These are phyloP conservation scores for Chrysoporthe austroafricana DNA, from an alignment of 2,329 filamentous ascomycete genomes.

Conservation along the genomic window DNA sequence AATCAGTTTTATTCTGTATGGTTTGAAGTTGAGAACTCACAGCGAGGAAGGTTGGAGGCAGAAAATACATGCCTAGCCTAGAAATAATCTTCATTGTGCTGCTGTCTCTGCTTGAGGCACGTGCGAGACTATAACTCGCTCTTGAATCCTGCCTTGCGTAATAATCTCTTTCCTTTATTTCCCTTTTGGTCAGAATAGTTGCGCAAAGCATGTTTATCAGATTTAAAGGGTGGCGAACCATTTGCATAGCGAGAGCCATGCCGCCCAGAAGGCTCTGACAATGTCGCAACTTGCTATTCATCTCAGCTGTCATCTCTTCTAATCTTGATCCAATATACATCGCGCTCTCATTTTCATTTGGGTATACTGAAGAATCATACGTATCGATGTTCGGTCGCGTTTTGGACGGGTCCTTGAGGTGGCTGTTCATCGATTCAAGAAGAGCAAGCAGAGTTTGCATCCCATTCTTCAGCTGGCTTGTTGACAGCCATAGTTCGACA, in stretches of 20 bases:
- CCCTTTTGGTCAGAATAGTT: background rate
- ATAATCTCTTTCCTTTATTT: conserved; percentile 31
- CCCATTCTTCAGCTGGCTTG: conserved; percentile 31
- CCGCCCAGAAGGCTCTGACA: conserved; percentile 26
- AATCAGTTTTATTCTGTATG: background rate
- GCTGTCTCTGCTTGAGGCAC: conserved; percentile 30
- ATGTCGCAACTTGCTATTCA: conserved; percentile 25
- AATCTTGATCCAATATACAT: conserved; percentile 26
- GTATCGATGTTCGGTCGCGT: background rate
- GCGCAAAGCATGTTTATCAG: background rate
- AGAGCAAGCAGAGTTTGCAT: conserved; percentile 26
- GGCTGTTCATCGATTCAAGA: conserved; percentile 23
- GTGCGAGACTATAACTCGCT: conserved; percentile 29
- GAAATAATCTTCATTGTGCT: conserved; percentile 30
- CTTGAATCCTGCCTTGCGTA: conserved; percentile 28
- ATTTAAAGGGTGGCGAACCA: conserved; percentile 24
- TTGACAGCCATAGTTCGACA: conserved; percentile 28
- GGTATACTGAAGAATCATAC: background rate
- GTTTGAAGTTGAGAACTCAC: conserved; percentile 23
- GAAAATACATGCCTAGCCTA: conserved; percentile 32
- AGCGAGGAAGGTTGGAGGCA: conserved; percentile 33
- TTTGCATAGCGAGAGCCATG: conserved; percentile 30
- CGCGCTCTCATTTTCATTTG: background rate
- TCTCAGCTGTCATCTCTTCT: conserved; percentile 30
- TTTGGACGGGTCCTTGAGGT: conserved; percentile 7